Base-by-base conservation (phyloP, 129 eudicot genomes). In the Pulicaria dysenterica region DNA sequence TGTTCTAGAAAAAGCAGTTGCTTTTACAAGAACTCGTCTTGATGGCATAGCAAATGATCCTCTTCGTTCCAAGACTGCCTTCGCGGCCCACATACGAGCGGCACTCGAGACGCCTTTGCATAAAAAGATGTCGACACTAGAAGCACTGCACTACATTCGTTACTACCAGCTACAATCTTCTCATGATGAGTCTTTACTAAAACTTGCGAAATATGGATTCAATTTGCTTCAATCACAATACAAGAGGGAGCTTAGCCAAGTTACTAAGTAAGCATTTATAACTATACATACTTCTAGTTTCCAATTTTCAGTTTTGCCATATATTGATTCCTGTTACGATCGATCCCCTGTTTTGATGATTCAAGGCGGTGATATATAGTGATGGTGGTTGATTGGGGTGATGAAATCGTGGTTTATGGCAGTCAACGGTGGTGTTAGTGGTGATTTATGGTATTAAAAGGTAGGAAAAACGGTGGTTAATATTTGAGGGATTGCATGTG, bases 91-190 rank as follows among this genome's bases (percentile, higher is more conserved):
- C 5, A 64, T 64, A 43, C 69, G 16, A 0, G 53, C 9, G 54
- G 7, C 69, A 15, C 6, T 64, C 15, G 37, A 4, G 45, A 38
- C 45, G n/a, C 69, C 69, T 43, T 64, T 64, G 14, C 50, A 44
- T 43, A 64, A 64, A 43, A 64, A 51, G 14, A 3, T 64, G 2
- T 51, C 69, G 43, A 64, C 38, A 64, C 6, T 42, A 63, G 68
- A 63, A 8, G 50, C 68, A 0, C 41, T 63, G 49, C 17, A 45
- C 36, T 63, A 63, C 51, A 63, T 63, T 40, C 15, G 3, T 63
- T 63, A 16, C 50, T 63, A 40, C 36, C 34, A 41, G 15, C 17
- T 10, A 10, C 64, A 58, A 12, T 4, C 43, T 36, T 58, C 43
- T 58, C 43, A 36, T 12, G 17, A 58, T 5, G 16, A 58, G 43